Conservation (phyloP, 768 basidiomycete genomes). For the Mycena latifolia region DNA sequence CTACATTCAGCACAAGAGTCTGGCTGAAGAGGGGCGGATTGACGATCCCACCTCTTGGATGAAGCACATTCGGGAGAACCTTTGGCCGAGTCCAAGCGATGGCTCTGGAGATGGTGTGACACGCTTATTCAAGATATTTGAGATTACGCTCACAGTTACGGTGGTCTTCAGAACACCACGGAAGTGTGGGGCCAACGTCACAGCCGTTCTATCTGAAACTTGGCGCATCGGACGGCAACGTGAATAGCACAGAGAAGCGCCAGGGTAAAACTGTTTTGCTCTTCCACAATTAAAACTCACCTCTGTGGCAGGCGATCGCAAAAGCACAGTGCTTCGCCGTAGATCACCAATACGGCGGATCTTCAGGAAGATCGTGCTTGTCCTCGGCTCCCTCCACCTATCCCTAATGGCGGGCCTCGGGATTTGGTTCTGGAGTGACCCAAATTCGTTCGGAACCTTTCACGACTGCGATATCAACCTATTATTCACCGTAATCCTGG, state of each 20-base stretch:
- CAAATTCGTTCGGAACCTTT: neutral
- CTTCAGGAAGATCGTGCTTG: constrained; percentile 3
- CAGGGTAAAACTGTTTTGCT: too few species aligned
- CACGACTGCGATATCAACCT: neutral
- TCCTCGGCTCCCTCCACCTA: constrained; percentile 29
- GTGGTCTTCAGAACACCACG: too few species aligned
- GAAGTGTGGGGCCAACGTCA: too few species aligned
- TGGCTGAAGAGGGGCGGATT: neutral
- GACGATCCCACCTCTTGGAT: neutral
- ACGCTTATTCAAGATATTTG: too few species aligned
- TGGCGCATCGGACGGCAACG: too few species aligned
- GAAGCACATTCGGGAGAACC: neutral
- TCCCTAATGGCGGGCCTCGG: constrained; percentile 27
- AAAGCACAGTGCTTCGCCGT: too few species aligned
- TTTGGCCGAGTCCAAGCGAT: neutral
- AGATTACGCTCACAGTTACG: too few species aligned
- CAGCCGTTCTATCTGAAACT: too few species aligned
- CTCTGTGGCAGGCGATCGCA: neutral
- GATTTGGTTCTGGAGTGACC: constrained; percentile 29
- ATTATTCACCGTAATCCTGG: neutral
- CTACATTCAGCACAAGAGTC: constrained; percentile 19
- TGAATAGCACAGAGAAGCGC: too few species aligned
- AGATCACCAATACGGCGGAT: neutral
- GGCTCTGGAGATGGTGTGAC: too few species aligned
- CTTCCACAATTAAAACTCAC: too few species aligned